Base-by-base conservation (phyloP, 768 basidiomycete species). In the Melanogaster broomeanus region DNA sequence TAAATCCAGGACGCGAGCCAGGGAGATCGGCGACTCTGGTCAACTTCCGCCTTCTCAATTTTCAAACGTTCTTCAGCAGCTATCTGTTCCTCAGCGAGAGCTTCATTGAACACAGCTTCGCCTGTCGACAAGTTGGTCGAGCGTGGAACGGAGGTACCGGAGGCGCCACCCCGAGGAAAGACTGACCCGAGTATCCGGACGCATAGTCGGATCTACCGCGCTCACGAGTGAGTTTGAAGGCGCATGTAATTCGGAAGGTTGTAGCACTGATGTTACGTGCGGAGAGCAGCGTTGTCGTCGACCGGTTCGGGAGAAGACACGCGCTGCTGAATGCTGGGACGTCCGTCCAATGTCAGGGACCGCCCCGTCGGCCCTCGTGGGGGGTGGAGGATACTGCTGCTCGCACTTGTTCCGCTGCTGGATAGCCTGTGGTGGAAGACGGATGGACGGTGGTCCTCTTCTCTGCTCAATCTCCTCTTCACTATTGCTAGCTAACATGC, bases 1-100 rank as follows among this genome's bases (percentile, higher is more conserved):
- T 84, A 87, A 76, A 86, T 78, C 86, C 85, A 87, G 30, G 83
- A 77, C 34, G 78, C 82, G 55, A 84, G 68, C 84, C 83, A 84
- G 12, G 84, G 80, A 34, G 38, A 24, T 19, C 48, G 54, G 21
- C 7, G 57, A 19, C 74, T 69, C 54, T 76, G 76, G 30, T 73
- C 69, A 31, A 73, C 78, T 56, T 82, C 78, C 10, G 71, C 73
- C 58, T 80, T 69, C 65, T 88, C 86, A 42, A 77, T 76, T 58
- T 81, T 75, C 43, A 82, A 60, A 40, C 80, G 72, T 56, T 81
- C 74, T 28, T 74, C 73, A 24, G 80, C 69, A 5, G 79, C 85
- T 15, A 79, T 72, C 52, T 79, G 74, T 66, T 89, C 88, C 64
- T 90, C 87, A 34, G 81, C 85, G 35, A 88, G 74, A 37, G 87